Conservation (phyloP, 208 protist genomes). For the Herpetomonas samuelpessoai region DNA sequence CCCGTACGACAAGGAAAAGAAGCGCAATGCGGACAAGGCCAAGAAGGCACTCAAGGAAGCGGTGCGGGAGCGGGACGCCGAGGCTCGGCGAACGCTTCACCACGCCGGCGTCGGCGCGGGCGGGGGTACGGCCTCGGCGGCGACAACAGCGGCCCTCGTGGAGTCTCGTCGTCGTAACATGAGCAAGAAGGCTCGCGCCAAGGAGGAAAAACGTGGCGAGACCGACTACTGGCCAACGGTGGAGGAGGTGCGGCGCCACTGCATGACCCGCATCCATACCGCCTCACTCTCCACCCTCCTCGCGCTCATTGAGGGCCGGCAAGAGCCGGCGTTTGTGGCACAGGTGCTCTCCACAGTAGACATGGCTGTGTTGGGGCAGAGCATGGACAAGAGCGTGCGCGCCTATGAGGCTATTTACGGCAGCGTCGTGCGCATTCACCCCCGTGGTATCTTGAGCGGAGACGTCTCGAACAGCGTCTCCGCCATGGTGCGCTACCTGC, state of each 20-base stretch:
- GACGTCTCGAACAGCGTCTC: slow-evolving; percentile 19
- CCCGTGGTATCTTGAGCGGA: slow-evolving; percentile 22
- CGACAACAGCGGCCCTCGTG: no score
- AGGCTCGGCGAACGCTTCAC: no score
- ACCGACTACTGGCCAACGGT: background rate
- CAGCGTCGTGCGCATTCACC: slow-evolving; percentile 19
- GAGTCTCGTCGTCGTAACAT: no score
- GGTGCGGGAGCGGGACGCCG: no score
- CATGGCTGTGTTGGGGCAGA: slow-evolving; percentile 24
- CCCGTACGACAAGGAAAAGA: background rate
- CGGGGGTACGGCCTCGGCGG: background rate
- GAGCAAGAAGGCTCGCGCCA: no score
- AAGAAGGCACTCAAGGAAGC: background rate
- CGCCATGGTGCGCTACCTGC: slow-evolving; percentile 28
- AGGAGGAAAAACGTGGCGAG: background rate
- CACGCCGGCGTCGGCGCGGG: no score
- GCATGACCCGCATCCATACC: slow-evolving; percentile 19
- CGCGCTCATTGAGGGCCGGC: slow-evolving; percentile 51
- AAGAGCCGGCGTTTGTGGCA: slow-evolving; percentile 30
- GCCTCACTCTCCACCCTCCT: slow-evolving; percentile 42
- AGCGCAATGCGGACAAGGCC: background rate
- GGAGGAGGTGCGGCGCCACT: slow-evolving; percentile 22
- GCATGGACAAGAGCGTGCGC: slow-evolving; percentile 43
- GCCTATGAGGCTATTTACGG: slow-evolving; percentile 34
- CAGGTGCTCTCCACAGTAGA: slow-evolving; percentile 39